phyloP scores from a whole-genome alignment of 257 asterid species.

The Solanum microdontum region DNA sequence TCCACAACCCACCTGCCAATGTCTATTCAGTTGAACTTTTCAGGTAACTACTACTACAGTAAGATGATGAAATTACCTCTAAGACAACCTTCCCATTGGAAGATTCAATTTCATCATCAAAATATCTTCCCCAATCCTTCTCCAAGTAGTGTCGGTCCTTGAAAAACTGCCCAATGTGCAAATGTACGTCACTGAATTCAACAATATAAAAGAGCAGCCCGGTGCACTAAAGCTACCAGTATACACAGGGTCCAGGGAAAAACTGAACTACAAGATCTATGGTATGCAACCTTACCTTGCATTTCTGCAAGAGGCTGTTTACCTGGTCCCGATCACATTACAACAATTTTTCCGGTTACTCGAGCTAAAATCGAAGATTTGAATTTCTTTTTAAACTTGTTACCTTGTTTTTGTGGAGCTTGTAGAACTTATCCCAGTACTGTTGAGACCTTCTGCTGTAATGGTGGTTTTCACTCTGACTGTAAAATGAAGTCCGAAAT shows the following conservation, averaged over 20 bases:
- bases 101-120: slow-evolving; percentile 20
- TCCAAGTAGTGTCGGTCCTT: slow-evolving; percentile 72
- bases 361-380: background rate
- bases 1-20: slow-evolving; percentile 70
- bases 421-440: slow-evolving; percentile 65
- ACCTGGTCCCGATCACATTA: background rate
- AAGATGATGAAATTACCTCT: slow-evolving; percentile 35
- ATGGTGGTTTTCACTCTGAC: slow-evolving; percentile 17
- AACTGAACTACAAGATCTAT: background rate
- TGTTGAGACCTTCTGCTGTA: slow-evolving; percentile 31
- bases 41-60: background rate
- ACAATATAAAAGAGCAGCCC: background rate
- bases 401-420: slow-evolving; percentile 73
- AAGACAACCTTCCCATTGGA: slow-evolving; percentile 44
- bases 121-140: slow-evolving; percentile 73
- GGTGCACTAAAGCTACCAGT: background rate
- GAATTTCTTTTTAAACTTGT: background rate
- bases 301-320: background rate
- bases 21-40: background rate
- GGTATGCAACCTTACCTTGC: background rate
- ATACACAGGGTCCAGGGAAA: background rate
- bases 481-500: background rate
- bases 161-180: slow-evolving; percentile 36
- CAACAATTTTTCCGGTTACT: background rate
- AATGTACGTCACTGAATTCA: background rate